These are phyloP conservation scores for Ogataea angusta DNA, from an alignment of 805 yeast genomes.

Conservation along the genomic window DNA sequence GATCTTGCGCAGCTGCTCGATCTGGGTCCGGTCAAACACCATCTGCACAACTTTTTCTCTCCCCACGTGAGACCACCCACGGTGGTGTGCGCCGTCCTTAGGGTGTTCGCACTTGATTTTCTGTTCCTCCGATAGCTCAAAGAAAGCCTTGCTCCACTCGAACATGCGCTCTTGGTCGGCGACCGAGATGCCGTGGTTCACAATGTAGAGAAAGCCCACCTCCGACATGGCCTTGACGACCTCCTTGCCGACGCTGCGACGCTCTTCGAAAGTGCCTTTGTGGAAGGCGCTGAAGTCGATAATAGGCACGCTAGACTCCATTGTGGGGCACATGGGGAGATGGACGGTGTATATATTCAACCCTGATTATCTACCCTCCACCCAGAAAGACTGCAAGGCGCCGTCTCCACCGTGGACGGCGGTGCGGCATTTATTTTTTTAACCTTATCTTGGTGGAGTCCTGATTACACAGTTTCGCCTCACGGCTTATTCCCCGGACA, in stretches of 20 bases:
- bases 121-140: constrained; percentile 21
- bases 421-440: constrained; percentile 1
- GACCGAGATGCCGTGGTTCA: constrained; percentile 21
- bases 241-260: constrained; percentile 21
- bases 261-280: constrained; percentile 24
- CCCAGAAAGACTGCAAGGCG: neutral
- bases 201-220: constrained; percentile 23
- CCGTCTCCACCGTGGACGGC: constrained; percentile 10
- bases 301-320: constrained; percentile 22
- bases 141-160: constrained; percentile 26
- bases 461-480: neutral
- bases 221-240: constrained; percentile 26
- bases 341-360: neutral
- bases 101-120: constrained; percentile 26
- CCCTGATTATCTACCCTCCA: constrained; percentile 4
- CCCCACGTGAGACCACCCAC: constrained; percentile 28
- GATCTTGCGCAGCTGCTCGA: constrained; percentile 12
- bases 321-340: neutral
- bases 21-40: constrained; percentile 20
- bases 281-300: constrained; percentile 29
- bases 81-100: constrained; percentile 22
- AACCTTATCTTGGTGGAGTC: neutral
- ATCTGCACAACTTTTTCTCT: constrained; percentile 23
- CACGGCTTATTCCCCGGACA: constrained; percentile 32
- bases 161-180: constrained; percentile 18